Conservation (phyloP, 768 basidiomycete species). For the Tulasnella sp. region DNA sequence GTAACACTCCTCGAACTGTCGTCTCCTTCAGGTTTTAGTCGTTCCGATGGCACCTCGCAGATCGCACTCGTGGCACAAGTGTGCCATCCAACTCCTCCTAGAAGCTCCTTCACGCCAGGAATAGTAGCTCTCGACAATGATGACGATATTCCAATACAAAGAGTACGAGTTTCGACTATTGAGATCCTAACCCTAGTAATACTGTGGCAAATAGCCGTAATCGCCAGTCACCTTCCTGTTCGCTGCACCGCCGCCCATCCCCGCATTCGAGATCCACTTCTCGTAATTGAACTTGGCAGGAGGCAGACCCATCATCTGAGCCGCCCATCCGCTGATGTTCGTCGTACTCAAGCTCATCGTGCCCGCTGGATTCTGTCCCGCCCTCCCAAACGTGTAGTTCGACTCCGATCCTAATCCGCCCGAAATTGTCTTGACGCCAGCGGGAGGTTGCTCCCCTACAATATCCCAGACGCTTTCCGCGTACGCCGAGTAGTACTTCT, state of each 20-base stretch:
- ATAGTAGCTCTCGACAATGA: no score
- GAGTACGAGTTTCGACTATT: neutral
- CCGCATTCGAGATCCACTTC: constrained; percentile 26
- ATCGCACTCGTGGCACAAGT: no score
- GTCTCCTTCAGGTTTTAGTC: no score
- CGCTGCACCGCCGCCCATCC: neutral
- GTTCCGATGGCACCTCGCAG: no score
- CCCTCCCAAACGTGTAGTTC: constrained; percentile 25
- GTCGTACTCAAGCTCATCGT: neutral
- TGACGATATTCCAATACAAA: neutral
- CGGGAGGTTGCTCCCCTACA: constrained; percentile 5
- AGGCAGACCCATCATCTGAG: constrained; percentile 27
- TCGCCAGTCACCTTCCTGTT: constrained; percentile 15
- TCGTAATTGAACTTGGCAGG: constrained; percentile 34
- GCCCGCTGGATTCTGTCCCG: neutral
- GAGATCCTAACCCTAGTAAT: neutral
- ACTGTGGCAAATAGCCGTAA: constrained; percentile 5
- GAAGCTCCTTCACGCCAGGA: no score
- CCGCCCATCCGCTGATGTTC: constrained; percentile 19
- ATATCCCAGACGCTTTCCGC: constrained; percentile 10
- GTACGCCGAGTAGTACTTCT: constrained; percentile 5
- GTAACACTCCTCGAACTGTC: no score
- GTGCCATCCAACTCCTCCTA: no score
- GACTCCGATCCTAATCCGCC: constrained; percentile 17
- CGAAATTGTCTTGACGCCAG: constrained; percentile 17